Percentiles rank a stretch among this genome's conserved stretches.
phyloP scores from a whole-genome alignment of 768 basidiomycete species.

The Phaffia australis region DNA sequence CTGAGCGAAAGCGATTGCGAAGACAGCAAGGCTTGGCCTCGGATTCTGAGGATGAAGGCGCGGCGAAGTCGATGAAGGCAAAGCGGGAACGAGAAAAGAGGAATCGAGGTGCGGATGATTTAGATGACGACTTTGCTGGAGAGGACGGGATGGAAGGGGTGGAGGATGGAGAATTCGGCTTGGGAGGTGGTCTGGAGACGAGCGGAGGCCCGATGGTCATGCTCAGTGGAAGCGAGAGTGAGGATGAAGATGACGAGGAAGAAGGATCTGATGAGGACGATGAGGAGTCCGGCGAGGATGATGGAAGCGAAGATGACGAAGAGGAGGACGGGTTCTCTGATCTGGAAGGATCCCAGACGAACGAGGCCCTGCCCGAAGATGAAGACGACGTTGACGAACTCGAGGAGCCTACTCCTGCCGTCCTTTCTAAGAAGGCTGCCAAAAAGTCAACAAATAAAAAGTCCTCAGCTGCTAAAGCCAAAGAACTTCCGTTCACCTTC shows the following conservation, averaged over 20 bases:
- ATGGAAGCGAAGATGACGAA: conserved; percentile 28
- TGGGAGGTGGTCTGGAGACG: conserved; percentile 27
- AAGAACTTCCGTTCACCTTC: conserved; percentile 85
- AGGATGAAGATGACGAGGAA: conserved; percentile 36
- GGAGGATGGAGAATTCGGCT: conserved; percentile 21
- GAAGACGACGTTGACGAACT: conserved; percentile 35
- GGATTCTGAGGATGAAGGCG: conserved; percentile 51
- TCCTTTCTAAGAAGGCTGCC: conserved; percentile 22
- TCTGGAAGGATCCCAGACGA: conserved; percentile 24
- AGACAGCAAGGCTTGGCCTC: conserved; percentile 71
- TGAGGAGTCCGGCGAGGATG: conserved; percentile 27
- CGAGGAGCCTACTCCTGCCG: conserved; percentile 17
- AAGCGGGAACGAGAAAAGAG: conserved; percentile 40
- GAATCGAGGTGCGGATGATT: conserved; percentile 54
- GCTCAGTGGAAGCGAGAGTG: conserved; percentile 26
- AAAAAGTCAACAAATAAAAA: conserved; percentile 26
- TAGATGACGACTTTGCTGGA: conserved; percentile 65
- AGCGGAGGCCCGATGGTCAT: conserved; percentile 24
- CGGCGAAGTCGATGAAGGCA: conserved; percentile 29
- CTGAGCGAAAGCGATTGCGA: conserved; percentile 61
- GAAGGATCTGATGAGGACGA: conserved; percentile 32
- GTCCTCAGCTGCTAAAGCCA: conserved; percentile 31
- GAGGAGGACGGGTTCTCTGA: conserved; percentile 44
- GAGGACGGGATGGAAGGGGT: conserved; percentile 22
- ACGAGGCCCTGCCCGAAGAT: conserved; percentile 30